These are phyloP conservation scores for Porodaedalea pini DNA, from an alignment of 1,284 basidiomycete species.

Conservation along the genomic window DNA sequence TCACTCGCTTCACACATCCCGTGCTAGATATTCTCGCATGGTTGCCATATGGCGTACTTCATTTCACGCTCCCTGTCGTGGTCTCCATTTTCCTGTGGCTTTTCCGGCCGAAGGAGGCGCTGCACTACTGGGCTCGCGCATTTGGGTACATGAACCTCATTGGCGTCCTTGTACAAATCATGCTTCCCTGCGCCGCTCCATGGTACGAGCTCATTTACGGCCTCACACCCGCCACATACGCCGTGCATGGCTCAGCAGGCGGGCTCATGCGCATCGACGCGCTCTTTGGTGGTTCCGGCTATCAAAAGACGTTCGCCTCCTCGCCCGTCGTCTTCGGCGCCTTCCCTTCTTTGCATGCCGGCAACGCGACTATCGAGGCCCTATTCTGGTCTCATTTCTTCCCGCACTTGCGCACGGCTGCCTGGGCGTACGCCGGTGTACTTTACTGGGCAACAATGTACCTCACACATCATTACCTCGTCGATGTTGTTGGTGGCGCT, in stretches of 20 bases:
- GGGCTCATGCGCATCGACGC: slow-evolving; percentile 91
- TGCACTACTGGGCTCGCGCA: slow-evolving; percentile 84
- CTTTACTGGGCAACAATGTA: slow-evolving; percentile 99
- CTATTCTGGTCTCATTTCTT: slow-evolving; percentile 96
- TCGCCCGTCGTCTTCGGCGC: slow-evolving; percentile 96
- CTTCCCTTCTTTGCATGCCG: slow-evolving; percentile 92
- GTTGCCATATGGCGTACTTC: slow-evolving; percentile 92
- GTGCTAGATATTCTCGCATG: slow-evolving; percentile 91
- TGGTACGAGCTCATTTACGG: slow-evolving; percentile 99
- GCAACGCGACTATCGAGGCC: slow-evolving; percentile 88
- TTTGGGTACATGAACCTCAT: slow-evolving; percentile 94
- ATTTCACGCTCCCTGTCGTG: slow-evolving; percentile 83
- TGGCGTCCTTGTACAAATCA: slow-evolving; percentile 86
- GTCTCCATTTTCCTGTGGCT: slow-evolving; percentile 77
- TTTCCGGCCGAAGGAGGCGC: slow-evolving; percentile 73
- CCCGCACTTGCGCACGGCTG: slow-evolving; percentile 58
- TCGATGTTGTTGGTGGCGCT: slow-evolving; percentile 92
- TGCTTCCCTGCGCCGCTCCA: slow-evolving; percentile 91
- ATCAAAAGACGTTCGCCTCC: slow-evolving; percentile 82
- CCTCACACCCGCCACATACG: slow-evolving; percentile 90
- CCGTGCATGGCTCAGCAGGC: slow-evolving; percentile 88
- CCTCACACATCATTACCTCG: slow-evolving; percentile 95
- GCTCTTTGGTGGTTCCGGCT: slow-evolving; percentile 76
- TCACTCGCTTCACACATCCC: slow-evolving; percentile 91
- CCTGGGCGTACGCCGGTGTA: slow-evolving; percentile 84